These are phyloP conservation scores for Dictyostelium firmibasis DNA, from an alignment of 78 protist genomes.

Conservation along the genomic window DNA sequence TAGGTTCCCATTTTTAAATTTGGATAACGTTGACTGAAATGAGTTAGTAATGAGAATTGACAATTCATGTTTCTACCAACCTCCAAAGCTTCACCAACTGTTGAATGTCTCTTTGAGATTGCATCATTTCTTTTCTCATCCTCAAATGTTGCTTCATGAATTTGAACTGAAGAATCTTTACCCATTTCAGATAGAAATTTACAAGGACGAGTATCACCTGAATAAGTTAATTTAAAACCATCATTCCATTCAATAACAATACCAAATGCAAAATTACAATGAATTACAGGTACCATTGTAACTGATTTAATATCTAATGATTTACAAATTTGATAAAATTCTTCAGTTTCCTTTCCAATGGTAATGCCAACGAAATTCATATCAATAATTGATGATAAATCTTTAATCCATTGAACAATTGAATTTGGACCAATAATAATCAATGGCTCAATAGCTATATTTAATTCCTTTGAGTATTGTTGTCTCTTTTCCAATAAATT, in stretches of 20 bases:
- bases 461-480: neutral
- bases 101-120: conserved; percentile 67
- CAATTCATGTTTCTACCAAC: conserved; percentile 87
- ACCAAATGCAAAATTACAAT: conserved; percentile 83
- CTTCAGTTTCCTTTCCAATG: neutral
- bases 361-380: conserved; percentile 8
- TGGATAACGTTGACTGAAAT: conserved; percentile 95
- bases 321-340: neutral
- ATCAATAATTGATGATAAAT: neutral
- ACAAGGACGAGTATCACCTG: conserved; percentile 97
- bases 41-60: conserved; percentile 81
- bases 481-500: conserved; percentile 52
- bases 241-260: conserved; percentile 34
- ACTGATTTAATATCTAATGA: neutral
- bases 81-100: conserved; percentile 88
- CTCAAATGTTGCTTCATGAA: conserved; percentile 97
- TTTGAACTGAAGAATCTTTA: conserved; percentile 53
- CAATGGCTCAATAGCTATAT: neutral
- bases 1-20: conserved; percentile 26
- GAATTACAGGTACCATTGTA: conserved; percentile 69
- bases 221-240: conserved; percentile 83
- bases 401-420: conserved; percentile 43
- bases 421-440: conserved; percentile 46
- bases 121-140: conserved; percentile 87
- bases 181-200: conserved; percentile 46